Conservation (phyloP, 2,329 filamentous ascomycete species). For the Aspergillus ibericus region DNA sequence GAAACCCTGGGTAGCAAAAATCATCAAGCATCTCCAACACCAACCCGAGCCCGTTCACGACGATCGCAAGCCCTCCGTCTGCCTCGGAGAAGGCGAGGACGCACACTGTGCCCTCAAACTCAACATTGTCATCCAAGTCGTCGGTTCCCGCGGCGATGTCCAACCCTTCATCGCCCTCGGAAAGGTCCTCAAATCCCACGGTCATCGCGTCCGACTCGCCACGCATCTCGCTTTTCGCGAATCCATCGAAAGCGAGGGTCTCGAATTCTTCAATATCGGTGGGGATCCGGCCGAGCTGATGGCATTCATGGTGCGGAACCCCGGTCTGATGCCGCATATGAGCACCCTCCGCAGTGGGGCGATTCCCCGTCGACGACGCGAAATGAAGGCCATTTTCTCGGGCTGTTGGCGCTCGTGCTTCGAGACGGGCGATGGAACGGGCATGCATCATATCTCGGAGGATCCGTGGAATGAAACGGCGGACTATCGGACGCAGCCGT, state of each 20-base stretch:
- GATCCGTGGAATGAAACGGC: slow-evolving; percentile 35
- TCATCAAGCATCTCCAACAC: slow-evolving; percentile 56
- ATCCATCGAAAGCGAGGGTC: slow-evolving; percentile 68
- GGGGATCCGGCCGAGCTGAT: slow-evolving; percentile 74
- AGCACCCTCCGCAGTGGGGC: slow-evolving; percentile 75
- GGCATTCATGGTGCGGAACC: slow-evolving; percentile 91
- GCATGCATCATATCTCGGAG: slow-evolving; percentile 54
- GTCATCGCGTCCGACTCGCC: slow-evolving; percentile 71
- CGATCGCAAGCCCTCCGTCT: slow-evolving; percentile 10
- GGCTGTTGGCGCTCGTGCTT: slow-evolving; percentile 87
- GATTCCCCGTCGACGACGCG: slow-evolving; percentile 69
- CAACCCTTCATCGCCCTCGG: slow-evolving; percentile 74
- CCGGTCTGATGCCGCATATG: slow-evolving; percentile 79
- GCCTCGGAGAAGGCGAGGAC: neutral
- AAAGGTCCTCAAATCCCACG: slow-evolving; percentile 63
- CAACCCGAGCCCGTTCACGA: neutral
- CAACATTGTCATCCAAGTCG: slow-evolving; percentile 73
- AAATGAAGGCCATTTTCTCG: slow-evolving; percentile 75
- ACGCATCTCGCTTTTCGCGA: slow-evolving; percentile 68
- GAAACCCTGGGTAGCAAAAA: slow-evolving; percentile 62
- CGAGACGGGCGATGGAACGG: slow-evolving; percentile 69
- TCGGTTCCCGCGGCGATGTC: slow-evolving; percentile 72
- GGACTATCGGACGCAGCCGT: slow-evolving; percentile 58
- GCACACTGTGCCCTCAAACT: slow-evolving; percentile 13
- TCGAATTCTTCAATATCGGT: slow-evolving; percentile 77